Evolutionary conservation across 805 yeast genomes (phyloP), one percentile per base, ranked within the genome.

Genomic region (Pichia californica): DNA sequence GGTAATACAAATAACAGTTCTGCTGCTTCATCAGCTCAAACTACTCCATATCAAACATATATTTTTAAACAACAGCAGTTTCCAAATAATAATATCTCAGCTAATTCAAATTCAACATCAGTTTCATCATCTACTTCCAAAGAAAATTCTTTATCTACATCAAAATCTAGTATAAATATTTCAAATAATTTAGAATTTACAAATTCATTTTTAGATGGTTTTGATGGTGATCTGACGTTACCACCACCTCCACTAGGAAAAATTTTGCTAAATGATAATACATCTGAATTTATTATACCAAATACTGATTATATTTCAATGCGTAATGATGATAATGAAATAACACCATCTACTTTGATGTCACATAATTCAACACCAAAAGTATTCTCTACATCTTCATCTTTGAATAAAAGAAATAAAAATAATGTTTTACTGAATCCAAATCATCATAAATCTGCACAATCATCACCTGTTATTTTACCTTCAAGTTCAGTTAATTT

Each of bases 381-480:
- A 14, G n/a, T 27, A 13, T 36, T 20, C 31, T 55, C 61, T 13
- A 31, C 50, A 11, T 14, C 36, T 32, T 14, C 36, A 11, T 7
- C 15, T 25, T 25, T 10, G 7, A 33, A n/a, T 13, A 28, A 48
- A 9, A 36, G 43, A 15, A 48, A 59, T 15, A 58, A 52, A 13
- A 61, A 62, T 32, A 57, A 49, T 36, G 65, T 64, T 9, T 27
- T 62, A 14, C 46, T 49, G 14, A 64, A 64, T 41, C 65, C 64
- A 7, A 53, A 57, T 21, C 66, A 59, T 40, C 48, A 53, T 36
- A 52, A 51, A 13, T 57, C 62, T 3, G 55, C 59, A 0, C 59
- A 58, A 16, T 64, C 68, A 1, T 61, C 67, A 3, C 69, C 69
- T 0, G 66, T 64, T 15, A 64, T 64, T n/a, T 44, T 64, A 21